Base-by-base conservation (phyloP, 192 early-diverging fungal genomes). In the Coemansia sp. region DNA sequence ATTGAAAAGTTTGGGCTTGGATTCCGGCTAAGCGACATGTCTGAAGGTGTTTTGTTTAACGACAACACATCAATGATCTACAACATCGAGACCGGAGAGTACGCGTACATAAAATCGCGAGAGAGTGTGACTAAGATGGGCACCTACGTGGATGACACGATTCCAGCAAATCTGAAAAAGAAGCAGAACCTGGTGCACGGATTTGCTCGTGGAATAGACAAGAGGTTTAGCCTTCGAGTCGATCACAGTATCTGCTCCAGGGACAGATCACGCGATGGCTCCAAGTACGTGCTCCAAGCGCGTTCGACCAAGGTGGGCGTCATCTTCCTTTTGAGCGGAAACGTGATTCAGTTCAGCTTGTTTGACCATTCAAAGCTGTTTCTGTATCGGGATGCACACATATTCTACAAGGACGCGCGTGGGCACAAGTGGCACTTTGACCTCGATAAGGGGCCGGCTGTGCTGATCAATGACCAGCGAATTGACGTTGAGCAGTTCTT, bases 1-100 rank as follows among this genome's bases (percentile, higher is more conserved):
- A 80, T 87, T 12, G 71, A 80, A 57, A 91, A 89, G 38, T 96
- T 95, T 65, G 96, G 96, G 9, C 68, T 97, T 49, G 90, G 90
- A 1, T 98, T 95, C 71, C 83, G 87, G 47, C 69, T 97, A 55
- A 85, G 87, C 23, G 93, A 97, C 65, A 89, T 91, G 11, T 86
- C 87, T 10, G 71, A 83, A 22, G 96, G 94, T 11, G 85, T 94
- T 1, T 81, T 89, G 41, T 97, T 89, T 69, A 97, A 97, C 49
- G 96, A 98, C 71, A 83, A 84, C 25, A 92, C 90, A 6, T 91
- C 84, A 12, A 70, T 96, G 21, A 60, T 71, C 10, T 43, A 67
- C 33, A 27, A 55, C n/a, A 21, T 51, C 33, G 58, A 46, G 14
- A 30, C 49, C 9, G 64, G 55, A 30, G 42, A 47, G 24, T 78